phyloP scores from a whole-genome alignment of 768 basidiomycete species.

The Boletus reticuloceps region DNA sequence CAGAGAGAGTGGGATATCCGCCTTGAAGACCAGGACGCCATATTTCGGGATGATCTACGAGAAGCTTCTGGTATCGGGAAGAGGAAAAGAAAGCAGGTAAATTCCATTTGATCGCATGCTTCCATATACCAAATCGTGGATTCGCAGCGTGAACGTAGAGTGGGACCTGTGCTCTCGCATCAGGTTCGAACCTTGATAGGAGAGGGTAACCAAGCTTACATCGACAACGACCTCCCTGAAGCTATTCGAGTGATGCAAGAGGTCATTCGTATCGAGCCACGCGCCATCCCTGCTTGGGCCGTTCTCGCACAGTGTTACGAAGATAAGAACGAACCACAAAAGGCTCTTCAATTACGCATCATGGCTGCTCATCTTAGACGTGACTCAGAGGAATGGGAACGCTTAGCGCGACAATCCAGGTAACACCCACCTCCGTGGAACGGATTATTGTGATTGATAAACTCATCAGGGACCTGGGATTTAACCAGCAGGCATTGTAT shows the following conservation, averaged over 20 bases:
- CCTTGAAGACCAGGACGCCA: slow-evolving; percentile 57
- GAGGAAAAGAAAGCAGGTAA: slow-evolving; percentile 45
- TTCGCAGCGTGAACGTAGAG: slow-evolving; percentile 10
- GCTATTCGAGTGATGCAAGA: slow-evolving; percentile 84
- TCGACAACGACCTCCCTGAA: slow-evolving; percentile 61
- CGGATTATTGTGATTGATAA: slow-evolving; percentile 59
- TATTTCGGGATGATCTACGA: slow-evolving; percentile 67
- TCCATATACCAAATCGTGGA: background rate
- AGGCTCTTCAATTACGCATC: slow-evolving; percentile 15
- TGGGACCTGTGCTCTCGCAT: slow-evolving; percentile 14
- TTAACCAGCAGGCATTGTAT: slow-evolving; percentile 85
- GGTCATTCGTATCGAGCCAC: slow-evolving; percentile 91
- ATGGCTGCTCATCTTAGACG: slow-evolving; percentile 70
- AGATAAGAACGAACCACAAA: slow-evolving; percentile 14
- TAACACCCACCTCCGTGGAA: slow-evolving; percentile 34
- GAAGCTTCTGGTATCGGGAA: slow-evolving; percentile 68
- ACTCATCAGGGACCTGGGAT: slow-evolving; percentile 54
- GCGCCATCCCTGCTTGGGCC: slow-evolving; percentile 80
- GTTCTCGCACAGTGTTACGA: slow-evolving; percentile 37
- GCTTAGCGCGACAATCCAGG: slow-evolving; percentile 74
- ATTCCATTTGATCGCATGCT: background rate
- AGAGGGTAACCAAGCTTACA: slow-evolving; percentile 84
- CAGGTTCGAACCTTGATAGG: slow-evolving; percentile 48
- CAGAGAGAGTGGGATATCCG: slow-evolving; percentile 9
- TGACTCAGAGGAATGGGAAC: slow-evolving; percentile 86